Evolutionary conservation across 306 rosid genomes (phyloP).

Genomic region (Quercus cerris): DNA sequence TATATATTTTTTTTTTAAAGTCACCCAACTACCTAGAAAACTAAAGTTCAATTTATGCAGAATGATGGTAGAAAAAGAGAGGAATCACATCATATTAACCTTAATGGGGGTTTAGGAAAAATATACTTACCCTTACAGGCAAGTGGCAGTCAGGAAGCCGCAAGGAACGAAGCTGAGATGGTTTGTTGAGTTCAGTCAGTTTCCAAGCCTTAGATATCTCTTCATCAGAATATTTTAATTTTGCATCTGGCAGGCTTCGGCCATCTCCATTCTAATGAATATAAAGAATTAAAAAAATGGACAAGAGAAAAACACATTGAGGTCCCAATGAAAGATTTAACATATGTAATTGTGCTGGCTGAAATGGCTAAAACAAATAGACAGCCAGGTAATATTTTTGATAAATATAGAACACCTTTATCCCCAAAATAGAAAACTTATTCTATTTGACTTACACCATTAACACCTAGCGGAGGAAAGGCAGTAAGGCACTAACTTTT

Average conservation of each 20-base stretch:
- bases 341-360: conserved; percentile 48
- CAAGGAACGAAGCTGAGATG: conserved; percentile 75
- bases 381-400: conserved; percentile 23
- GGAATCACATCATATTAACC: background rate
- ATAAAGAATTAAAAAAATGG: conserved; percentile 4
- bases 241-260: conserved; percentile 69
- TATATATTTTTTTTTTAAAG: background rate
- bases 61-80: background rate
- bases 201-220: conserved; percentile 92
- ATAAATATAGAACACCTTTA: background rate
- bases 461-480: conserved; percentile 85
- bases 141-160: conserved; percentile 80
- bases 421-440: background rate
- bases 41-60: background rate
- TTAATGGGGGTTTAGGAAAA: background rate
- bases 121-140: conserved; percentile 64
- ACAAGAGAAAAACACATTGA: too few species aligned
- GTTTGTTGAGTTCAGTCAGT: conserved; percentile 73
- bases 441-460: conserved; percentile 66
- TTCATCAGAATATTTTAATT: conserved; percentile 79
- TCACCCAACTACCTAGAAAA: background rate
- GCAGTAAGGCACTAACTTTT: conserved; percentile 87
- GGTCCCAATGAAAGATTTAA: conserved; percentile 1
- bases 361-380: conserved; percentile 74
- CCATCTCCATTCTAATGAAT: conserved; percentile 68